Conservation (phyloP, 106 monocot genomes). For the Alisma plantagoaquatica region DNA sequence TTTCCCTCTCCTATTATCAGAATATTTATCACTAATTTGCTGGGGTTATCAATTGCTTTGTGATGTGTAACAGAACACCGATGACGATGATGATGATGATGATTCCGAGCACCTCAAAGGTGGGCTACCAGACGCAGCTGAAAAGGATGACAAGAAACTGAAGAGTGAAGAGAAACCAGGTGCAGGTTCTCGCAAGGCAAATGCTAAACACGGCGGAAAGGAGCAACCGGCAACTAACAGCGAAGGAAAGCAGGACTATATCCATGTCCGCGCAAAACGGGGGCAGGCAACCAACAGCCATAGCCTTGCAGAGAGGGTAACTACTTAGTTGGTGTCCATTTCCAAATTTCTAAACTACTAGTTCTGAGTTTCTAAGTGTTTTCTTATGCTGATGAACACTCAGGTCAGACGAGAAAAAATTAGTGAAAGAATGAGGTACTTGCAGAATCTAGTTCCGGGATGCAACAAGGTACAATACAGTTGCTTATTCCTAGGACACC, state of each 20-base stretch:
- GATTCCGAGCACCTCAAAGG: too few relatives aligned
- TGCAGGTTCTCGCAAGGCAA: constrained; percentile 4
- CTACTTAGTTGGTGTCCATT: too few relatives aligned
- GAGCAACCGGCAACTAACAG: too few relatives aligned
- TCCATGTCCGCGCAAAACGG: constrained; percentile 77
- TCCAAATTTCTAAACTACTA: too few relatives aligned
- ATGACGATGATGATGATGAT: too few relatives aligned
- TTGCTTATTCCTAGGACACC: too few relatives aligned
- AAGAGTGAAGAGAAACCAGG: constrained; percentile 9
- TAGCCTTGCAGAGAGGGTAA: constrained; percentile 84
- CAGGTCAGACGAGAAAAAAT: constrained; percentile 91
- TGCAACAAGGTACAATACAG: constrained; percentile 96
- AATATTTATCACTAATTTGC: too few relatives aligned
- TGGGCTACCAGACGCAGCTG: constrained; percentile 4
- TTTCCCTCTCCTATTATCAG: too few relatives aligned
- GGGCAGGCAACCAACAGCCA: constrained; percentile 92
- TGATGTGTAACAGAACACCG: too few relatives aligned
- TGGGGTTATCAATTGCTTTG: too few relatives aligned
- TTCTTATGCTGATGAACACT: too few relatives aligned
- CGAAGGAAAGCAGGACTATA: constrained; percentile 61
- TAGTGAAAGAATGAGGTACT: constrained; percentile 84
- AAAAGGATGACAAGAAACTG: constrained; percentile 26
- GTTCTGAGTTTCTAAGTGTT: too few relatives aligned
- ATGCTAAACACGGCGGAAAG: constrained; percentile 15
- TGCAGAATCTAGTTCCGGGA: constrained; percentile 93